Evolutionary conservation across 139 green algal genomes (phyloP).

Genomic region (Tetradesmus lagerheimii): DNA sequence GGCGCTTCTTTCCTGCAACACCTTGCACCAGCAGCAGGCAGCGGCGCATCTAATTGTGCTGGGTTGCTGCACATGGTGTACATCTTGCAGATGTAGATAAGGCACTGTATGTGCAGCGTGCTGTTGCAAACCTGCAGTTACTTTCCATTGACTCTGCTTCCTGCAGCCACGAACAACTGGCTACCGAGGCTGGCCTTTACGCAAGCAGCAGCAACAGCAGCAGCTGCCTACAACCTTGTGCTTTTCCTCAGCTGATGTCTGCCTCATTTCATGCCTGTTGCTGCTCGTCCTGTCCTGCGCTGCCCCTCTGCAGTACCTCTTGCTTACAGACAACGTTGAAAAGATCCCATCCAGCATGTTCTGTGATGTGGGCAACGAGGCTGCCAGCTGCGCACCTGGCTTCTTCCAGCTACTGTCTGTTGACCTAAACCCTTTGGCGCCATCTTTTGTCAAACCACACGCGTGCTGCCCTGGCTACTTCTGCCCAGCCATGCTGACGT

Average conservation of each 20-base stretch:
- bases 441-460: neutral
- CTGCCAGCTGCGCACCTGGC: conserved; percentile 1
- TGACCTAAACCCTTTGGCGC: neutral
- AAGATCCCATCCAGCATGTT: conserved; percentile 25
- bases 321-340: conserved; percentile 8
- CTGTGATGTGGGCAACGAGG: conserved; percentile 3
- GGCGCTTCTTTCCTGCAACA: neutral
- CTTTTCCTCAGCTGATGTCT: neutral
- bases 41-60: too few relatives aligned
- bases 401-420: conserved; percentile 21
- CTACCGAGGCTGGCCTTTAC: neutral
- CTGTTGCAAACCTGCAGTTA: neutral
- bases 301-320: conserved; percentile 20
- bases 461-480: conserved; percentile 42
- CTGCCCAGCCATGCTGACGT: conserved; percentile 37
- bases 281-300: neutral
- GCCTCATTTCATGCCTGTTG: neutral
- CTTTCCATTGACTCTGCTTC: neutral
- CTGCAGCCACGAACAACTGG: neutral
- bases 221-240: neutral
- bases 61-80: too few relatives aligned
- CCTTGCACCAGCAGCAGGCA: neutral
- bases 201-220: neutral
- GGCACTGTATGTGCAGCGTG: neutral
- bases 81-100: neutral